These are phyloP conservation scores for Anisogramma anomala DNA, from an alignment of 2,329 filamentous ascomycete species.

Conservation along the genomic window DNA sequence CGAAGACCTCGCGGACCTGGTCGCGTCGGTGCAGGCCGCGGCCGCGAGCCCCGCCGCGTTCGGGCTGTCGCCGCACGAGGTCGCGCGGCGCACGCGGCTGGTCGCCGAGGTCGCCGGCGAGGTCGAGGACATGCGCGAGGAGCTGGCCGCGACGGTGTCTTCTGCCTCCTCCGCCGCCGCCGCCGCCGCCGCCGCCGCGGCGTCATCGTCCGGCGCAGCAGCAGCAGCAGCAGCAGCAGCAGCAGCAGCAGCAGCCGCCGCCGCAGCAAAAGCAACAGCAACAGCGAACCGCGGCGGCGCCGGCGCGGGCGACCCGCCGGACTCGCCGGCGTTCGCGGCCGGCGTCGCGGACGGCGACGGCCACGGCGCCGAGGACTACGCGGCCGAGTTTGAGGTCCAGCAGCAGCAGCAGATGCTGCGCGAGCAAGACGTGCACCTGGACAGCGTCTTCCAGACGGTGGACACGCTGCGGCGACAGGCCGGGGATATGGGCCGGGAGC, in stretches of 20 bases:
- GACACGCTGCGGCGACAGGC: constrained; percentile 84
- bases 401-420: constrained; percentile 85
- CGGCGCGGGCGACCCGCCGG: constrained; percentile 34
- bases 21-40: constrained; percentile 75
- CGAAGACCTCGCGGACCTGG: constrained; percentile 79
- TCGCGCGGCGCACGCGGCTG: constrained; percentile 65
- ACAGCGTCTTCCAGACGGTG: constrained; percentile 86
- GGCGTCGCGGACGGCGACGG: constrained; percentile 41
- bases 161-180: constrained; percentile 21
- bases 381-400: constrained; percentile 78
- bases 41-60: constrained; percentile 80
- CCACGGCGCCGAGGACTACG: constrained; percentile 47
- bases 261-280: no score
- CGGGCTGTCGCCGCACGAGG: constrained; percentile 73
- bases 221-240: no score
- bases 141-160: constrained; percentile 53
- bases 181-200: no score
- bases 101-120: constrained; percentile 85
- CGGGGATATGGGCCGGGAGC: constrained; percentile 87
- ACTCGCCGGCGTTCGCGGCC: constrained; percentile 47
- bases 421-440: constrained; percentile 86
- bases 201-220: no score
- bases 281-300: constrained; percentile 10
- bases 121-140: constrained; percentile 77
- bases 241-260: no score